phyloP scores from a whole-genome alignment of 148 eudicot species.

The Arbutus unedo region DNA sequence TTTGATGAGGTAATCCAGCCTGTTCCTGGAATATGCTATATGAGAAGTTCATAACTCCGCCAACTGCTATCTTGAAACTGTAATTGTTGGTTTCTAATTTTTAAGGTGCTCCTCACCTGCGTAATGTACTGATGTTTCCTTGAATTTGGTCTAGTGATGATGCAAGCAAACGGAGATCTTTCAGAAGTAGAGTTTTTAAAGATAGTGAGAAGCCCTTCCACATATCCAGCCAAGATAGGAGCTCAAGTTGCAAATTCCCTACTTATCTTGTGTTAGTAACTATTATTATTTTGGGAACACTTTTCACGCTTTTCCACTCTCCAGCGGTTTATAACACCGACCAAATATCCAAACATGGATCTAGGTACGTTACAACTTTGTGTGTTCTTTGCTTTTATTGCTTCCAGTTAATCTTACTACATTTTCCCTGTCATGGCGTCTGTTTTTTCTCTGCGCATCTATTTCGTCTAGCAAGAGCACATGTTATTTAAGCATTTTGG shows the following conservation, averaged over 20 bases:
- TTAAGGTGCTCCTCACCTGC: background rate
- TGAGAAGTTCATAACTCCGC: background rate
- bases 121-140: slow-evolving; percentile 6
- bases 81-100: slow-evolving; percentile 10
- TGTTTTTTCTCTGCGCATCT: background rate
- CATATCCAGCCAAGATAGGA: slow-evolving; percentile 51
- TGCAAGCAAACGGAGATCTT: slow-evolving; percentile 62
- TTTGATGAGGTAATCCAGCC: background rate
- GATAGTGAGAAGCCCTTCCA: slow-evolving; percentile 61
- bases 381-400: background rate
- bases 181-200: slow-evolving; percentile 52
- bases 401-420: background rate
- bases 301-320: slow-evolving; percentile 53
- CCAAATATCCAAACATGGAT: slow-evolving; percentile 32
- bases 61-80: background rate
- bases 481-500: background rate
- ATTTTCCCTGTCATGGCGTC: background rate
- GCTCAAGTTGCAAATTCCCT: slow-evolving; percentile 47
- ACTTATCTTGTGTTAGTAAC: slow-evolving; percentile 50
- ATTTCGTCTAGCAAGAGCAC: slow-evolving; percentile 10
- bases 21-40: background rate
- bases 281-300: slow-evolving; percentile 56
- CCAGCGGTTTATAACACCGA: slow-evolving; percentile 63
- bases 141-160: slow-evolving; percentile 60
- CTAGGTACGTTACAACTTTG: slow-evolving; percentile 37